Base-by-base conservation (phyloP, 1,284 basidiomycete genomes). In the Microbotryum saponariae region DNA sequence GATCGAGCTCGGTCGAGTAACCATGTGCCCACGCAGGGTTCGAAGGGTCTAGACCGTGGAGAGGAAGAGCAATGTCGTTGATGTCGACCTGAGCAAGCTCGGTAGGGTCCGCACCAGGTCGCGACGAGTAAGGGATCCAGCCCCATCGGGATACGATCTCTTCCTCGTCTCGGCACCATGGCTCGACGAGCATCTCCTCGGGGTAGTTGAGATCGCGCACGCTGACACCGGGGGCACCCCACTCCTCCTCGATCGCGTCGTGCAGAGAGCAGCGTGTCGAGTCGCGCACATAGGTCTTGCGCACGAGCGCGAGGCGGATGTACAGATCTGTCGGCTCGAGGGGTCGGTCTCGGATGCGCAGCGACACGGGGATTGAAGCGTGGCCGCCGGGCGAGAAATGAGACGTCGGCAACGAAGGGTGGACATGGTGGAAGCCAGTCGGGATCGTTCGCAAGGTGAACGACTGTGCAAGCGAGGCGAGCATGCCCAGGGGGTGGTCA, bases 121-220 rank as follows among this genome's bases (percentile, higher is more conserved):
- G 67, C 49, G 62, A 61, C 10, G 73, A 68, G 56, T 73, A 69
- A 37, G 76, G 72, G 51, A 76, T 67, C 67, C 73, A 76, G 8
- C 75, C 76, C 70, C 71, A 76, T n/a, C 75, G 66, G 14, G 73
- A 72, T 46, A 73, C 62, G 47, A 78, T 70, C 65, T 77, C 77
- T 57, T 75, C 73, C 64, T 78, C 77, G 54, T 73, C 72, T 46
- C 63, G 67, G 64, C 69, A 69, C 65, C 69, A 72, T 4, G 67
- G 68, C 48, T 73, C 72, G 58, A 70, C 59, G 61, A 69, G 64
- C 44, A 65, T 54, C 50, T 74, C 73, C 49, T 74, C 73, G 3
- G 70, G 69, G 54, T 70, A 61, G 14, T 69, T 61, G 23, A 69
- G 62, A 51, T 64, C 52, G 4, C 61, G 44, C 31, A 65, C 56